These are phyloP conservation scores for Coniochaeta sp. DNA, from an alignment of 2,329 filamentous ascomycete species.

Conservation along the genomic window DNA sequence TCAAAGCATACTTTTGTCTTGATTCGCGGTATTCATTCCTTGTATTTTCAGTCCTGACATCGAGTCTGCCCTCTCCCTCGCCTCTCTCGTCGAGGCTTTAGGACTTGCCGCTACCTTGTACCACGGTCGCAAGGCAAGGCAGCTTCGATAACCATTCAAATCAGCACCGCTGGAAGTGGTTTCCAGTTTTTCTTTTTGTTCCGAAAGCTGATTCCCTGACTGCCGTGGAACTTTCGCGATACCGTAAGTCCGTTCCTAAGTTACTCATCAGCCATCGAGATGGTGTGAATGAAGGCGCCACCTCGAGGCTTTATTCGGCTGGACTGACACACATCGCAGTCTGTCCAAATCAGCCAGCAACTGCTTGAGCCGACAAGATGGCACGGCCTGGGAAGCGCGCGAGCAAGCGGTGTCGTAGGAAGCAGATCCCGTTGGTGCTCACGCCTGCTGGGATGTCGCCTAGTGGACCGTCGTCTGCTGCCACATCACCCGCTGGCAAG, in stretches of 20 bases:
- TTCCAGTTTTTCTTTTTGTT: not conserved
- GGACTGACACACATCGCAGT: not conserved
- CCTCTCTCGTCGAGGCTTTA: not conserved
- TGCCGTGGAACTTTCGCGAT: not conserved
- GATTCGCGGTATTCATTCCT: not conserved
- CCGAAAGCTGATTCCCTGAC: not conserved
- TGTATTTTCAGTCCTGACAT: not conserved
- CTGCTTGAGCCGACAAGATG: not conserved
- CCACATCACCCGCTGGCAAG: too few species aligned
- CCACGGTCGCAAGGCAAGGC: not conserved
- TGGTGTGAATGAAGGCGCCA: too few species aligned
- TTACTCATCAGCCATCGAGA: not conserved
- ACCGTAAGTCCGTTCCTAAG: not conserved
- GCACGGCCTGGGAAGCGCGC: not conserved
- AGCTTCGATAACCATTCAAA: too few species aligned
- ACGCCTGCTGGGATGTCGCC: too few species aligned
- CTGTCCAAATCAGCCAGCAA: not conserved
- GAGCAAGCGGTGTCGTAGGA: too few species aligned
- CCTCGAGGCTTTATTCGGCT: not conserved
- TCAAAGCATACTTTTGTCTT: not conserved
- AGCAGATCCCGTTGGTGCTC: too few species aligned
- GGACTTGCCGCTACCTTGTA: not conserved
- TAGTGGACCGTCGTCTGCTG: too few species aligned
- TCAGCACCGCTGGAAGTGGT: not conserved
- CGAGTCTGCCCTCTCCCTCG: not conserved